These are phyloP conservation scores for Ophiostoma sp. DNA, from an alignment of 2,329 filamentous ascomycete species.

Conservation along the genomic window DNA sequence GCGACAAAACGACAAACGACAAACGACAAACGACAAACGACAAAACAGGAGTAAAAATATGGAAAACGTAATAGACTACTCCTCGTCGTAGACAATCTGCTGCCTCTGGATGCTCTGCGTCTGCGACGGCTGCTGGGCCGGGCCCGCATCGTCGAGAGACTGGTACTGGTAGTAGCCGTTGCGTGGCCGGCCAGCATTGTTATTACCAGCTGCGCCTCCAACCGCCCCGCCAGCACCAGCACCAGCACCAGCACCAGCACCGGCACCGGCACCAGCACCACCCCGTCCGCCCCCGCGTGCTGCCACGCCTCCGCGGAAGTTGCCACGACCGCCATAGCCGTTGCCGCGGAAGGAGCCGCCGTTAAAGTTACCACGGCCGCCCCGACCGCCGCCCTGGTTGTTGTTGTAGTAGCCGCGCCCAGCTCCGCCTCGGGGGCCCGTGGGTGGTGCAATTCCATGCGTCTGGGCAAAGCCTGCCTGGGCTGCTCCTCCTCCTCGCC, in stretches of 20 bases:
- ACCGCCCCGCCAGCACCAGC: not conserved
- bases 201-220: not conserved
- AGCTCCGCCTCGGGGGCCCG: slow-evolving; percentile 11
- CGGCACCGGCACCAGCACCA: not conserved
- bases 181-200: slow-evolving; percentile 6
- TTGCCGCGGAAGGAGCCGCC: slow-evolving; percentile 2
- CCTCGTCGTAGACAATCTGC: slow-evolving; percentile 24
- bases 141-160: slow-evolving; percentile 25
- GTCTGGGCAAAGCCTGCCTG: slow-evolving; percentile 14
- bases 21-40: not conserved
- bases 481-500: not conserved
- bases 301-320: not conserved
- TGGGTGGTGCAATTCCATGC: slow-evolving; percentile 15
- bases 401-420: slow-evolving; percentile 22
- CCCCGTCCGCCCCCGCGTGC: slow-evolving; percentile 1
- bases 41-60: no score
- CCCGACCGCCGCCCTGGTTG: slow-evolving; percentile 18
- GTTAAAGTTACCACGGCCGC: slow-evolving; percentile 12
- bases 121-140: not conserved
- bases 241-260: not conserved
- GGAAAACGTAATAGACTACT: not conserved
- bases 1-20: not conserved
- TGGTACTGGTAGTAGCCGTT: slow-evolving; percentile 23
- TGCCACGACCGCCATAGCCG: not conserved
- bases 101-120: not conserved